Evolutionary conservation across 352 stramenopile genomes (phyloP), one percentile per base, ranked within the genome.

Genomic region (Aphanomyces invadans): DNA sequence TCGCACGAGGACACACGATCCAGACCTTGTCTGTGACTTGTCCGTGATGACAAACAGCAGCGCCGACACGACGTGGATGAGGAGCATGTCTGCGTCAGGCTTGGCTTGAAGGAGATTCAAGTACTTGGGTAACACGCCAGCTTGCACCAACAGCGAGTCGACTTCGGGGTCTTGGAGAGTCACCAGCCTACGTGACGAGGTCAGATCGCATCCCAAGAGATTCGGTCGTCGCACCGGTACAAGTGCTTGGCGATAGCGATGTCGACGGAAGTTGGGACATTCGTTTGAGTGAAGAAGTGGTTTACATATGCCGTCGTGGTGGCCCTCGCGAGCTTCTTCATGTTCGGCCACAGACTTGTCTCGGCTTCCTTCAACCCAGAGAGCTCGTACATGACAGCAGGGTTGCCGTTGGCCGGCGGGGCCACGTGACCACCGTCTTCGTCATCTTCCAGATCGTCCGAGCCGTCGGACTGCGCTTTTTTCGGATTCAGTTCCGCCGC

Each of bases 341-440:
- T 73, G 17, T 74, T 79, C 3, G 72, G 69, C 85, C 85, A 94
- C 2, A 94, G 72, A 17, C 72, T 72, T 4, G 49, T 57, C 12
- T 86, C 66, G 3, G 77, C 74, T 42, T 77, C 73, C 3, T 81
- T 77, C 0, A 94, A 68, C 26, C 81, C 76, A 17, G 71, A 70
- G n/a, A 94, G 68, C 62, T 87, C 90, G 73, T 94, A 94, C 85
- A 94, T 94, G 1, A 83, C 74, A 25, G 80, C 78, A 25, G 90
- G 83, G 7, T 73, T 84, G 9, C 57, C 60, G 10, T 79, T 85
- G 9, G 87, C 76, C 7, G 83, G 78, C 7, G 78, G 76, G 3
- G 80, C 87, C 32, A 70, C 76, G 21, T 78, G 68, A 39, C 85
- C 88, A 12, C 84, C 77, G 28, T 93, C 84, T 0, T 71, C 46